Base-by-base conservation (phyloP, 306 rosid species). In the Malus sieversii region DNA sequence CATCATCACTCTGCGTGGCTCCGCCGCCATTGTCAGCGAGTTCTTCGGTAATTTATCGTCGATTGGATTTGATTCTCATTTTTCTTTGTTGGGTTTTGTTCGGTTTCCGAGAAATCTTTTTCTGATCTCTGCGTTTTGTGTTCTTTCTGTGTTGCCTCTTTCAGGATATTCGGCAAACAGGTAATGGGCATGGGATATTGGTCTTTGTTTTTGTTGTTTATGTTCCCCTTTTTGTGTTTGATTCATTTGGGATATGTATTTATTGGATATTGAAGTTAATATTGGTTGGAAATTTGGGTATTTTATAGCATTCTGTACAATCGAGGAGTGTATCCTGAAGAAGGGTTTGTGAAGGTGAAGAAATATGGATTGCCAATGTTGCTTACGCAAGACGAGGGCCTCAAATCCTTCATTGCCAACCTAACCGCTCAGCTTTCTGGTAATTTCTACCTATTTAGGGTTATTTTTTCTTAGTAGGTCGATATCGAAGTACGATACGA, bases 151-250 rank as follows among this genome's bases (percentile, higher is more conserved):
- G 35, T 42, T 75, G 66, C 4, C 67, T 51, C 9, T 70, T 27
- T 85, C 92, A 95, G 98, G 98, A 60, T 95, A 95, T 79, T 97
- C 98, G 60, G 98, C 97, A 6, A 95, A 95, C 85, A 95, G 97
- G 97, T 95, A 83, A 40, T 64, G 65, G 30, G 52, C 75, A 55
- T 52, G 30, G n/a, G 44, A 11, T 30, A 25, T 42, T 33, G 8
- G 19, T 38, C 53, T 42, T 53, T 33, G 10, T 33, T 48, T 11
- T 55, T n/a, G 59, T 72, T 72, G 16, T 13, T 63, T 11, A 33
- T 25, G 52, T 38, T 35, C 10, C 30, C 14, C 15, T 48, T 51
- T 25, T 4, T 0, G 44, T 10, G 61, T 33, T 18, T 3, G 8
- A 25, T 42, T 57, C 6, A 29, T 66, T 66, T 59, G 19, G 16